Evolutionary conservation across 805 yeast genomes (phyloP).

Genomic region (Schwanniomyces vanrijiae): DNA sequence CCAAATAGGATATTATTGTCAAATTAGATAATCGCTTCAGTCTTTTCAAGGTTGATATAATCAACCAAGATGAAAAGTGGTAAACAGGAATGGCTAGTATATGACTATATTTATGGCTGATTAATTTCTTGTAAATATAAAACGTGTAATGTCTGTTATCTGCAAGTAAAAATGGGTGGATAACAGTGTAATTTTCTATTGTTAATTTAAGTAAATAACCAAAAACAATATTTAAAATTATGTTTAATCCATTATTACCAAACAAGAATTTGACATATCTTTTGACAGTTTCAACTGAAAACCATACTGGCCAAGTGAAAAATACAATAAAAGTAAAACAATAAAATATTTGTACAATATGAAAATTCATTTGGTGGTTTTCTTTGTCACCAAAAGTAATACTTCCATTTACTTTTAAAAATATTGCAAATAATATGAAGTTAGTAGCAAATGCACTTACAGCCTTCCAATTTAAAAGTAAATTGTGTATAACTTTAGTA

Average conservation of each 20-base stretch:
- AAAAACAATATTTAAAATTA: conserved; percentile 12
- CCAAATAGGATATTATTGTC: conserved; percentile 50
- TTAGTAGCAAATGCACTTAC: conserved; percentile 55
- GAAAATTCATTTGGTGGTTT: conserved; percentile 73
- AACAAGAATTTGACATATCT: conserved; percentile 37
- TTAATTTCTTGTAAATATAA: conserved; percentile 72
- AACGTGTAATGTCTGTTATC: conserved; percentile 95
- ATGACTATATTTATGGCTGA: conserved; percentile 49
- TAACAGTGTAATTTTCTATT: conserved; percentile 62
- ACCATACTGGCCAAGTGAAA: conserved; percentile 78
- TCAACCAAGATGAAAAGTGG: conserved; percentile 54
- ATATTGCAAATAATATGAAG: conserved; percentile 52
- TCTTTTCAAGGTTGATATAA: conserved; percentile 15
- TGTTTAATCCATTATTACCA: conserved; percentile 18
- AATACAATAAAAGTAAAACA: conserved; percentile 61
- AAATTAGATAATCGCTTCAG: conserved; percentile 21
- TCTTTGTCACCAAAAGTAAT: conserved; percentile 90
- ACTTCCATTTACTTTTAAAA: conserved; percentile 71
- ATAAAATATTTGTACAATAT: conserved; percentile 80
- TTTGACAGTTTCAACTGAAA: conserved; percentile 41
- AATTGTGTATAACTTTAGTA: conserved; percentile 11
- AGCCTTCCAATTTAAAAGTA: conserved; percentile 16
- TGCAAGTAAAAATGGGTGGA: conserved; percentile 88
- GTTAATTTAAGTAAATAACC: conserved; percentile 39
- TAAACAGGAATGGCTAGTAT: conserved; percentile 63